phyloP scores from a whole-genome alignment of 352 stramenopile species.

The Blastocystis sp. region DNA sequence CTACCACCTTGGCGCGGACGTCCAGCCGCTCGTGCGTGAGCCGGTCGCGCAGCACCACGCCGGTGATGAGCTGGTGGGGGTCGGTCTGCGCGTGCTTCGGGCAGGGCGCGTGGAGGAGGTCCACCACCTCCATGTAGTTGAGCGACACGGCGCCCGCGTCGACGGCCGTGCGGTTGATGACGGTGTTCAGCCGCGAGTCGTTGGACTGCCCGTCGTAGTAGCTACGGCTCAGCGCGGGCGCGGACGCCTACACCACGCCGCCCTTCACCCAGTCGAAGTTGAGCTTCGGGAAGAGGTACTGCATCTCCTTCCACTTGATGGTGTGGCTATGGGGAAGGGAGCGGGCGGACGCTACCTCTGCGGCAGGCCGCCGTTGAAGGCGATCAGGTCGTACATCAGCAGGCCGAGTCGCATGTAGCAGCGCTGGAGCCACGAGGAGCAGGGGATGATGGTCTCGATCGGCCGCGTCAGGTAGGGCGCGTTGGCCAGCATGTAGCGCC shows the following conservation, averaged over 20 bases:
- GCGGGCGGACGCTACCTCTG: conserved; percentile 81
- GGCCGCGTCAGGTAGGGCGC: conserved; percentile 88
- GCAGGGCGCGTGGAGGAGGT: conserved; percentile 34
- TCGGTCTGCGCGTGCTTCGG: conserved; percentile 75
- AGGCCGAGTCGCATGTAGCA: conserved; percentile 88
- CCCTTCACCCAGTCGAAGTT: conserved; percentile 85
- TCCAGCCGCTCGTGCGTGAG: conserved; percentile 84
- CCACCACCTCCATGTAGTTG: conserved; percentile 84
- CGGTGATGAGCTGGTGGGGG: conserved; percentile 70
- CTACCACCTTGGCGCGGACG: conserved; percentile 81
- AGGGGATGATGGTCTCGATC: conserved; percentile 90
- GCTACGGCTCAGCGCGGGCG: conserved; percentile 59
- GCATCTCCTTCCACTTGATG: conserved; percentile 79
- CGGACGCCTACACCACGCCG: conserved; percentile 74
- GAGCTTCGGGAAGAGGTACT: conserved; percentile 89
- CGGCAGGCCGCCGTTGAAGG: conserved; percentile 77
- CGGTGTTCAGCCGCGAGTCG: conserved; percentile 89
- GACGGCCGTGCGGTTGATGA: conserved; percentile 87
- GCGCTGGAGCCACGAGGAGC: conserved; percentile 89
- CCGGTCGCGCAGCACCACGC: conserved; percentile 82
- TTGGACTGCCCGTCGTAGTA: conserved; percentile 84
- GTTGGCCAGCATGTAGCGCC: conserved; percentile 84
- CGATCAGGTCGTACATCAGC: conserved; percentile 87
- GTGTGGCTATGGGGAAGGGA: conserved; percentile 76
- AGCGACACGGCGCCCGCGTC: conserved; percentile 84